Base-by-base conservation (phyloP, 352 stramenopile genomes). In the Peronospora belbahrii region DNA sequence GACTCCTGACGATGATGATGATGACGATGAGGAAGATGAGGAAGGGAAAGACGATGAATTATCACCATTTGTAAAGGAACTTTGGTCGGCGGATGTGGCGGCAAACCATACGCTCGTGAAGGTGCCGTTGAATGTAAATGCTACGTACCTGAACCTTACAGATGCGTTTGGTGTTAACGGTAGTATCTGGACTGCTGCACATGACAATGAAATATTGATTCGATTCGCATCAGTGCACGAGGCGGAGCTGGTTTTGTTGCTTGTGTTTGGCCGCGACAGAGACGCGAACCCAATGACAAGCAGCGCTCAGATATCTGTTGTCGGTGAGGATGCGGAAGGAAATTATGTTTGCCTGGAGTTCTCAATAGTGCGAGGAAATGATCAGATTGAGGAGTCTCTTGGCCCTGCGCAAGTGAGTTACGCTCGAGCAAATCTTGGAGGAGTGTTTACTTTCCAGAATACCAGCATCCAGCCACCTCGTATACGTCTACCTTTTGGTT, bases 181-280 rank as follows among this genome's bases (percentile, higher is more conserved):
- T 1, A 72, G 64, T 18, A 67, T 91, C 5, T 43, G 34, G 17
- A 56, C 36, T 22, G 79, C 82, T 10, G 56, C 62, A 2, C 75
- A 91, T 53, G 75, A 89, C 42, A 90, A 89, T 36, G 59, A 65
- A 7, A 43, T 59, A 14, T 62, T 93, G 0, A 68, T 93, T 48
- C 79, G 79, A 6, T 74, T 85, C 28, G 82, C 82, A 25, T 68
- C 73, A 0, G 63, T 93, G 5, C 80, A 88, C 23, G 82, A 93
- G 44, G 59, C 63, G 20, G 67, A 91, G 40, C 80, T 89, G 67
- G 62, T 81, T 35, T 46, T 93, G 33, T 25, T 93, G 42, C 63
- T 93, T 2, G 75, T 91, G 37, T 88, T 93, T 69, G 79, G 79
- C 10, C 68, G 79, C 10, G 70, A 84, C 25, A 59, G 68, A 8